Conservation (phyloP, 768 basidiomycete species). For the Termitomyces sp. region DNA sequence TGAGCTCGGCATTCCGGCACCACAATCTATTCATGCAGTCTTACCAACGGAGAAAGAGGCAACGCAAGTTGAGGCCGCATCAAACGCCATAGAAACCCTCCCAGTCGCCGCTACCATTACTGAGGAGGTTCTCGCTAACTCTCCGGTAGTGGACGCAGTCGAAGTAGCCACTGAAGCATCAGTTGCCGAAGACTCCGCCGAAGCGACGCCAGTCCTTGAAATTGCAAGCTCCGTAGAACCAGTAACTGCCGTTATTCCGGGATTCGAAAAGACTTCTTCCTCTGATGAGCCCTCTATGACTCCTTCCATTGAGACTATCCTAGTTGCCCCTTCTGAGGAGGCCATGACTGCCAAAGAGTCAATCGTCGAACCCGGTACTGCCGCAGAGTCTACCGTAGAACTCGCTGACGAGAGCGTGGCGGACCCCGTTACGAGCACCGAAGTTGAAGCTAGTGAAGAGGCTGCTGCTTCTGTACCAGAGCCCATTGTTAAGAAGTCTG, state of each 20-base stretch:
- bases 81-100: neutral
- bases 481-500: neutral
- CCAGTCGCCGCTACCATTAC: neutral
- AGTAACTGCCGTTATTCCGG: too few relatives aligned
- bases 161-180: too few relatives aligned
- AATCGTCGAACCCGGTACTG: neutral
- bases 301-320: neutral
- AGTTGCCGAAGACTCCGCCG: too few relatives aligned
- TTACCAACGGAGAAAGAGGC: neutral
- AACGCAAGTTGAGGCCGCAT: neutral
- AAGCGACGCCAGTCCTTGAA: neutral
- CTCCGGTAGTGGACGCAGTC: neutral
- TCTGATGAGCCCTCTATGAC: neutral
- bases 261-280: too few relatives aligned
- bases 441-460: neutral
- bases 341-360: neutral
- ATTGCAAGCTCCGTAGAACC: too few relatives aligned
- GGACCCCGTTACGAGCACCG: conserved; percentile 1
- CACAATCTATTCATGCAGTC: neutral
- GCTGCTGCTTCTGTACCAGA: neutral
- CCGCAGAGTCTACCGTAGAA: neutral
- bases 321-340: too few relatives aligned
- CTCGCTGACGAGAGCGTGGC: neutral
- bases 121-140: neutral
- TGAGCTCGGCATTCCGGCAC: conserved; percentile 4